phyloP scores from a whole-genome alignment of 306 rosid species.

The Lablab purpureus region DNA sequence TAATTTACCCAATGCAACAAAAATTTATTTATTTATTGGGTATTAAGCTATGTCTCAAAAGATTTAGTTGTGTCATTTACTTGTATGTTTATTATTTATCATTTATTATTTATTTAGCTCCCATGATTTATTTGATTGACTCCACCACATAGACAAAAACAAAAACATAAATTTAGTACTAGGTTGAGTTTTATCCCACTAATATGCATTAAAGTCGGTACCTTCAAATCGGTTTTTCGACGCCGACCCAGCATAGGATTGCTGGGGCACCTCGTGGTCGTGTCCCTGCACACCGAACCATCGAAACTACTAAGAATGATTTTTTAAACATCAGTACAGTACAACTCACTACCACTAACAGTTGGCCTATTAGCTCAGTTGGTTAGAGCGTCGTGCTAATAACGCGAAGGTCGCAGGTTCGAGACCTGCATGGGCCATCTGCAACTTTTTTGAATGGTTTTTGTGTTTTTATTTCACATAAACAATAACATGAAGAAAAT shows the following conservation, averaged over 20 bases:
- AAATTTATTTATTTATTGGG: not conserved
- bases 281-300: conserved; percentile 55
- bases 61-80: not conserved
- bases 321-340: not conserved
- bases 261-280: conserved; percentile 65
- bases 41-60: not conserved
- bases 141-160: not conserved
- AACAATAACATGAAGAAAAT: no score
- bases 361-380: conserved; percentile 51
- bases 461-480: no score
- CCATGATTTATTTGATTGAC: not conserved
- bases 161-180: no score
- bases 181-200: no score
- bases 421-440: conserved; percentile 53
- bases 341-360: not conserved
- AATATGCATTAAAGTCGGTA: conserved; percentile 14
- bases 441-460: no score
- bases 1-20: not conserved
- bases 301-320: conserved; percentile 29
- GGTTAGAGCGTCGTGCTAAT: conserved; percentile 59
- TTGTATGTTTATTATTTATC: not conserved
- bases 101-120: conserved; percentile 8
- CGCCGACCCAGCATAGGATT: conserved; percentile 78
- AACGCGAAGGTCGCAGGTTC: conserved; percentile 60
- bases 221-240: conserved; percentile 63